Percentiles rank a stretch among this genome's conserved stretches.
These are phyloP conservation scores for Cardamine chenopodiifolia DNA, from an alignment of 345 rosid species.

Conservation along the genomic window DNA sequence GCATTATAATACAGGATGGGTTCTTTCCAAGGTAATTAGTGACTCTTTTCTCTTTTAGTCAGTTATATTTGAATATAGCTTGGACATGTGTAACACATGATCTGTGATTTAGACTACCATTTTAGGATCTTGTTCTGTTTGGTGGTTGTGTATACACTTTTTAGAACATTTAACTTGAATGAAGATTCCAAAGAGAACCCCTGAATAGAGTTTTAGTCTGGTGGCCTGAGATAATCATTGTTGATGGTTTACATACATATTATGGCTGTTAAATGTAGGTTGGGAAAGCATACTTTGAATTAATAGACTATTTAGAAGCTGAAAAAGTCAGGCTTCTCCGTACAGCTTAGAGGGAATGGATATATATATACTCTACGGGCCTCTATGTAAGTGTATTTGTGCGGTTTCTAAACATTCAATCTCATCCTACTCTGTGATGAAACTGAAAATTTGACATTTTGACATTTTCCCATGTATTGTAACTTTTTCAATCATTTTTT, in stretches of 20 bases:
- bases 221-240: constrained; percentile 8
- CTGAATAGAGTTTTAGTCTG: constrained; percentile 12
- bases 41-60: constrained; percentile 27
- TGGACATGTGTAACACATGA: neutral
- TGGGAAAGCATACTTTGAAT: constrained; percentile 85
- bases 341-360: constrained; percentile 97
- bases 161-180: neutral
- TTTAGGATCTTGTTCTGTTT: constrained; percentile 2
- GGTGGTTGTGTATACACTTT: neutral
- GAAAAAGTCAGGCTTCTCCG: constrained; percentile 72
- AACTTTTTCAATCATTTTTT: neutral
- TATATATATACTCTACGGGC: constrained; percentile 87
- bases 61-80: constrained; percentile 15
- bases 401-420: constrained; percentile 1
- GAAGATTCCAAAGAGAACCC: neutral
- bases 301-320: constrained; percentile 94
- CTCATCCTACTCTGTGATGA: constrained; percentile 1
- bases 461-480: neutral
- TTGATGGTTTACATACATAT: neutral
- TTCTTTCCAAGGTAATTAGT: constrained; percentile 81
- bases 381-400: constrained; percentile 71
- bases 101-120: neutral
- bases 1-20: constrained; percentile 97
- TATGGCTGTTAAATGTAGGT: constrained; percentile 56
- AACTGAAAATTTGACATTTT: constrained; percentile 13